phyloP scores from a whole-genome alignment of 2,329 filamentous ascomycete genomes.

The Geosmithia morbida region DNA sequence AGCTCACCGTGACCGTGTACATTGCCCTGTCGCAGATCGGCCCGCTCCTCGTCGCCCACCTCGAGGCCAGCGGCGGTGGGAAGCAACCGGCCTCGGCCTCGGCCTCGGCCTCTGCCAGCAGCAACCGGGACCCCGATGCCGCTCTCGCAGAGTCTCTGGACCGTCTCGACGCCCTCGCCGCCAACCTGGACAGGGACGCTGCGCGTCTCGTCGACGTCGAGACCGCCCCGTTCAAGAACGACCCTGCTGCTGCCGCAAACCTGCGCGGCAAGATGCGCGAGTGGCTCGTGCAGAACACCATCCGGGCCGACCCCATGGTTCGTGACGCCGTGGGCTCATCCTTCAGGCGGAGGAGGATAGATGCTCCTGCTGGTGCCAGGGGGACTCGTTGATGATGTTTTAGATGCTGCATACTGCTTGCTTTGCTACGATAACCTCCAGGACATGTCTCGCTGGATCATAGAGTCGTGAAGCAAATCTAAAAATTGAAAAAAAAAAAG shows the following conservation, averaged over 20 bases:
- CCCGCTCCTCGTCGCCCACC: conserved; percentile 40
- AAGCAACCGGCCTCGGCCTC: too few species aligned
- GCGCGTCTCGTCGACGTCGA: conserved; percentile 60
- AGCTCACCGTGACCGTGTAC: conserved; percentile 62
- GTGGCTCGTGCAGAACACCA: conserved; percentile 78
- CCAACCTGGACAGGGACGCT: conserved; percentile 53
- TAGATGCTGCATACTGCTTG: neutral
- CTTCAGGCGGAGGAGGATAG: conserved; percentile 45
- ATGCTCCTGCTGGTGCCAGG: conserved; percentile 47
- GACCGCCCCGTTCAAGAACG: conserved; percentile 66
- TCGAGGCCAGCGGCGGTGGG: conserved; percentile 10
- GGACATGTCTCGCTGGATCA: neutral
- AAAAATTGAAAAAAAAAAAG: too few species aligned
- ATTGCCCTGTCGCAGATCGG: conserved; percentile 74
- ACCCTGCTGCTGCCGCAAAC: conserved; percentile 46
- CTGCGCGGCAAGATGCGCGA: conserved; percentile 59
- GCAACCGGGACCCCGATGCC: conserved; percentile 23
- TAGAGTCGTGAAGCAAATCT: too few species aligned
- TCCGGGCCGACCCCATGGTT: conserved; percentile 68
- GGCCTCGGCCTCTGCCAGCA: conserved; percentile 4
- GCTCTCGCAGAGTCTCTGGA: conserved; percentile 49
- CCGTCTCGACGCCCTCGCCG: conserved; percentile 46
- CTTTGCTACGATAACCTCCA: neutral
- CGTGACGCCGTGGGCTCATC: conserved; percentile 60
- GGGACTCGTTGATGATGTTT: conserved; percentile 24